Percentiles rank a stretch among this genome's conserved stretches.
Evolutionary conservation across 257 asterid genomes (phyloP).

Genomic region (Solanum chaucha): DNA sequence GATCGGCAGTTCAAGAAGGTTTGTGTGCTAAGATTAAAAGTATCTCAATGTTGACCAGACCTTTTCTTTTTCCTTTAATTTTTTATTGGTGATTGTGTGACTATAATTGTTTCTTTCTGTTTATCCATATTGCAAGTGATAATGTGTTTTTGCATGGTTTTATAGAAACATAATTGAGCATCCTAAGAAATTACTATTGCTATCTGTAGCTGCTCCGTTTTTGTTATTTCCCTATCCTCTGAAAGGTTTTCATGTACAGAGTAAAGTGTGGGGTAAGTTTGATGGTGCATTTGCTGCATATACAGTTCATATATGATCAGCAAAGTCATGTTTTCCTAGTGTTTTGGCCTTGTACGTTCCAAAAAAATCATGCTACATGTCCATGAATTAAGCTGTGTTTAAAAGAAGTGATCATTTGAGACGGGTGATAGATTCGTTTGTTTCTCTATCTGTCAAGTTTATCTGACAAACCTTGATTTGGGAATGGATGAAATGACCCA

Average conservation of each 20-base stretch:
- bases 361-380: background rate
- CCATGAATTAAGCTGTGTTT: background rate
- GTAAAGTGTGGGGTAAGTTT: background rate
- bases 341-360: background rate
- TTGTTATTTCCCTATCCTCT: background rate
- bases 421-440: background rate
- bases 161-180: background rate
- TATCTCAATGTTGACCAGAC: background rate
- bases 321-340: background rate
- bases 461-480: background rate
- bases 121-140: background rate
- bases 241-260: background rate
- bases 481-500: background rate
- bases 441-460: background rate
- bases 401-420: background rate
- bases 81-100: background rate
- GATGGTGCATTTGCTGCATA: background rate
- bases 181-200: background rate
- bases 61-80: background rate
- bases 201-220: background rate
- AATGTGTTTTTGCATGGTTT: background rate
- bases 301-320: background rate
- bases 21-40: background rate
- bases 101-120: background rate
- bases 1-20: constrained; percentile 95